phyloP scores from a whole-genome alignment of 2,329 filamentous ascomycete genomes.

The Alternaria brassicae region DNA sequence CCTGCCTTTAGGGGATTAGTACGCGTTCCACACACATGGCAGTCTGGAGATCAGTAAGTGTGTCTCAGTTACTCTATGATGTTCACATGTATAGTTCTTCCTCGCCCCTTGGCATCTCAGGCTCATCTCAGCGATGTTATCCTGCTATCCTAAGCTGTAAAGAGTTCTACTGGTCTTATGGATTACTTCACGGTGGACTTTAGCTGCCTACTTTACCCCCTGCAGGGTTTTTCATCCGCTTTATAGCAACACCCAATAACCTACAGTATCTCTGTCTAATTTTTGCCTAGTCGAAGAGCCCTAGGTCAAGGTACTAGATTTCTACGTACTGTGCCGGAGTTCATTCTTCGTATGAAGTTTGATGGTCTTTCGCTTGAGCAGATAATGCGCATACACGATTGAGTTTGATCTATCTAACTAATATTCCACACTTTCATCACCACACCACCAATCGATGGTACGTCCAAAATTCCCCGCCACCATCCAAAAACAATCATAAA shows the following conservation, averaged over 20 bases:
- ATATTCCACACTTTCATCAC: not conserved
- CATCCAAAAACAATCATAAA: not conserved
- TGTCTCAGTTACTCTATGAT: not conserved
- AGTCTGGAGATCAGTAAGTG: not conserved
- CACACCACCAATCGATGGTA: not conserved
- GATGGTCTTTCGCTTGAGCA: not conserved
- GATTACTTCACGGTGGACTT: too few species aligned
- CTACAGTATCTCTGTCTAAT: not conserved
- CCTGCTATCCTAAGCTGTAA: not conserved
- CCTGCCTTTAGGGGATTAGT: not conserved
- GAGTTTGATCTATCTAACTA: conserved; percentile 12
- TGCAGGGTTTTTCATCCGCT: not conserved
- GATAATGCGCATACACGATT: conserved; percentile 16
- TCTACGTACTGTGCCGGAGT: not conserved
- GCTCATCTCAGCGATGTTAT: rapidly evolving
- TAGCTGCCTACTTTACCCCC: not conserved
- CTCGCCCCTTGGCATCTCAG: not conserved
- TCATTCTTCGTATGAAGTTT: not conserved
- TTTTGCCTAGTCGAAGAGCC: not conserved
- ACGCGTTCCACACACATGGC: not conserved
- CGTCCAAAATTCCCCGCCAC: not conserved
- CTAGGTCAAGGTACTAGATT: not conserved
- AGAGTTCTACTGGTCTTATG: not conserved
- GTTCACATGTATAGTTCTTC: not conserved
- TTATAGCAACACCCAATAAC: not conserved